Evolutionary conservation across 305 asterid species (phyloP), one percentile per base, ranked within the genome.

Genomic region (Solanum hybrid): DNA sequence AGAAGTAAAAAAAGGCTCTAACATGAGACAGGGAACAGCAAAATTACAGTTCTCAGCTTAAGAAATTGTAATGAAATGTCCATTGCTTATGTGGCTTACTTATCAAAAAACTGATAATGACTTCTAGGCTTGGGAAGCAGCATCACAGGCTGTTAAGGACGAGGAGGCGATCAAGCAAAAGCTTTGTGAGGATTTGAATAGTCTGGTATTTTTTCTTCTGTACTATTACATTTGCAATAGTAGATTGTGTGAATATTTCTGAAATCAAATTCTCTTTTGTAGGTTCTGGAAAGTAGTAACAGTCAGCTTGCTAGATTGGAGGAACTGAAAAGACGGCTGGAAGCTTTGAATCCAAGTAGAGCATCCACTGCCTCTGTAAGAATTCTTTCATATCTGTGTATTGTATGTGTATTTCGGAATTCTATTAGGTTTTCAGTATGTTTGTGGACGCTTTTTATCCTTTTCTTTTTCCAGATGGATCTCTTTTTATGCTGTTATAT

Each of bases 271-370:
- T 82, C 88, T 79, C 80, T 91, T 82, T 88, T 83, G 67, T 94
- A 97, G 99, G 99, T 97, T 88, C 95, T 92, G 64, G 99, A 97
- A 93, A 95, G 99, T 92, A 94, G 98, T 91, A 95, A 93, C 75
- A 73, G 93, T 64, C 99, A 97, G 92, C 89, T 96, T 69, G 89
- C 97, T 90, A 96, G 99, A 94, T 96, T 96, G 89, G 98, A 95
- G 92, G 99, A 97, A 90, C 85, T 97, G 94, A 97, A 97, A 93
- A 96, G 95, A 89, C 96, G 99, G 92, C 91, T 97, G 90, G 98
- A 95, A 90, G 96, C 98, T 86, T 87, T 97, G 90, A 97, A 97
- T 90, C 99, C 98, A 64, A 93, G 94, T 91, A 94, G 97, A 95
- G 89, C 96, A 33, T 94, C 99, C 83, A 78, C 91, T 24, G 83